Evolutionary conservation across 768 basidiomycete species (phyloP).

Genomic region (Rhodocollybia butyracea): DNA sequence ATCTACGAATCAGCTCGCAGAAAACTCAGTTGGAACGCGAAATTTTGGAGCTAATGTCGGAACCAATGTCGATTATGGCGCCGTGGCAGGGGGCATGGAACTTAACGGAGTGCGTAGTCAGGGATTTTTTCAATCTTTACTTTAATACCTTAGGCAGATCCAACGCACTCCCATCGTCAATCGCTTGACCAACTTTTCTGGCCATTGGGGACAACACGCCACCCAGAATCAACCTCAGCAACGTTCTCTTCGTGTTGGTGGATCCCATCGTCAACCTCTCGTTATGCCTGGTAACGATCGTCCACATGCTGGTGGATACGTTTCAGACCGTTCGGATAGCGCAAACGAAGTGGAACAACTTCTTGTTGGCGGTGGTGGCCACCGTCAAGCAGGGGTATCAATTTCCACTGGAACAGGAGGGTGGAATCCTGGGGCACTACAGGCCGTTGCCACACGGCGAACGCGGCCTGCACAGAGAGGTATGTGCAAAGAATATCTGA

Average conservation of each 20-base stretch:
- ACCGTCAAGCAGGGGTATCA: slow-evolving; percentile 15
- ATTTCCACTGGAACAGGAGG: slow-evolving; percentile 28
- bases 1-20: background rate
- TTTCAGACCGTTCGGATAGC: slow-evolving; percentile 63
- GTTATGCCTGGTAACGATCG: slow-evolving; percentile 38
- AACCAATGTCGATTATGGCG: slow-evolving; percentile 43
- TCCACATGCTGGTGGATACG: slow-evolving; percentile 36
- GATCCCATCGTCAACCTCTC: slow-evolving; percentile 45
- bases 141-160: slow-evolving; percentile 37
- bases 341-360: slow-evolving; percentile 72
- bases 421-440: slow-evolving; percentile 32
- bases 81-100: slow-evolving; percentile 65
- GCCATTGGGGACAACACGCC: slow-evolving; percentile 19
- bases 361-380: slow-evolving; percentile 33
- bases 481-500: background rate
- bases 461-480: slow-evolving; percentile 19
- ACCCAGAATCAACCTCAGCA: slow-evolving; percentile 29
- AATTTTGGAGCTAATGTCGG: slow-evolving; percentile 22
- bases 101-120: slow-evolving; percentile 47
- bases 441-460: slow-evolving; percentile 10
- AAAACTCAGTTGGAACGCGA: slow-evolving; percentile 10
- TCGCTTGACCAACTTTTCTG: slow-evolving; percentile 34
- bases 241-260: slow-evolving; percentile 27
- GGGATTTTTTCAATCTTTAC: background rate
- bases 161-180: slow-evolving; percentile 66